Evolutionary conservation across 768 basidiomycete species (phyloP).

Genomic region (Galerina sulciceps): DNA sequence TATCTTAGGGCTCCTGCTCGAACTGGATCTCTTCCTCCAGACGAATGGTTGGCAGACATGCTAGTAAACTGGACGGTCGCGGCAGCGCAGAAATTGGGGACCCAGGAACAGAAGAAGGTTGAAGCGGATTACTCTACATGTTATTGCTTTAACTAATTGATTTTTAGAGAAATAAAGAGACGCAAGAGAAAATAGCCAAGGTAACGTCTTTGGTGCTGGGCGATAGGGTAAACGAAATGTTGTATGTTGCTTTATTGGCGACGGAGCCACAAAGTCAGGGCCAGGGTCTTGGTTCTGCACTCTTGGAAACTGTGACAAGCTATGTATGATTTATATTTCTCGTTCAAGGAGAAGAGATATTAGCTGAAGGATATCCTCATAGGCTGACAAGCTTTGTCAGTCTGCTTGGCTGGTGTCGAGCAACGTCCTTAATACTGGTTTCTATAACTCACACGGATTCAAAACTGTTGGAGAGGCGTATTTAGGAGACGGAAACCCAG

Average conservation of each 20-base stretch:
- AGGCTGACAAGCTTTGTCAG: slow-evolving; percentile 33
- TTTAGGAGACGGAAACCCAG: slow-evolving; percentile 33
- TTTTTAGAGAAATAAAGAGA: slow-evolving; percentile 10
- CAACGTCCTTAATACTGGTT: slow-evolving; percentile 24
- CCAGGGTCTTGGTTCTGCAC: slow-evolving; percentile 32
- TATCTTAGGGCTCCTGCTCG: slow-evolving; percentile 5
- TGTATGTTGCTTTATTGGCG: slow-evolving; percentile 30
- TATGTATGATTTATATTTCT: slow-evolving; percentile 20
- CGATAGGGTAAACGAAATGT: slow-evolving; percentile 30
- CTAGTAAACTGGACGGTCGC: not conserved
- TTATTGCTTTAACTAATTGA: not conserved
- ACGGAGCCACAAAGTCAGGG: slow-evolving; percentile 31
- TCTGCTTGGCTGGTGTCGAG: slow-evolving; percentile 34
- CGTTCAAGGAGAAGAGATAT: not conserved
- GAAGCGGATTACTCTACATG: not conserved
- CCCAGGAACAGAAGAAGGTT: slow-evolving; percentile 20
- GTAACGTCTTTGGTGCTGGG: slow-evolving; percentile 25
- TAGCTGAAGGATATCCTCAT: not conserved
- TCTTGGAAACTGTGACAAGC: slow-evolving; percentile 27
- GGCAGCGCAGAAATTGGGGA: not conserved
- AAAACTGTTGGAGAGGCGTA: slow-evolving; percentile 22
- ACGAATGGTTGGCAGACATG: slow-evolving; percentile 1
- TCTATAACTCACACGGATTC: slow-evolving; percentile 33
- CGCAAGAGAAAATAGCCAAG: slow-evolving; percentile 21
- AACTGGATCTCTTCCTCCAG: slow-evolving; percentile 1